These are phyloP conservation scores for Gentiana straminea DNA, from an alignment of 257 asterid genomes.

Conservation along the genomic window DNA sequence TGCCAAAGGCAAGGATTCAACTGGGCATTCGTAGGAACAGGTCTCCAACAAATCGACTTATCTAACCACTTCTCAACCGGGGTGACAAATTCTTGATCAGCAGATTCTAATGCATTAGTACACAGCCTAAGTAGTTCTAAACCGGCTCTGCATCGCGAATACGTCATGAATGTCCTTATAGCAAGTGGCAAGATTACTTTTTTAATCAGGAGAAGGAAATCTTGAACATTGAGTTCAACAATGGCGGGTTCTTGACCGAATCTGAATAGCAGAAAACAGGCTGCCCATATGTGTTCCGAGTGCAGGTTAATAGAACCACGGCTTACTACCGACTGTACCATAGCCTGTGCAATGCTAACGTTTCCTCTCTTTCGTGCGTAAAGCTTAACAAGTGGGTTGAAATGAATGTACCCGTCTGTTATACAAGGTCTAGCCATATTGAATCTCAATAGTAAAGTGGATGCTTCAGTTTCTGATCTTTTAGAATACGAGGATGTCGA, in stretches of 20 bases:
- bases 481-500: slow-evolving; percentile 51
- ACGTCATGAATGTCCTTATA: slow-evolving; percentile 46
- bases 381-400: slow-evolving; percentile 39
- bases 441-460: slow-evolving; percentile 47
- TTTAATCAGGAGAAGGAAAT: slow-evolving; percentile 50
- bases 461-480: slow-evolving; percentile 64
- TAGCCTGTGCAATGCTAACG: slow-evolving; percentile 49
- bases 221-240: slow-evolving; percentile 53
- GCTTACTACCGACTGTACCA: slow-evolving; percentile 49
- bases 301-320: slow-evolving; percentile 34
- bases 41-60: slow-evolving; percentile 80
- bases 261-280: slow-evolving; percentile 60
- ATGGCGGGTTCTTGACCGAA: slow-evolving; percentile 57
- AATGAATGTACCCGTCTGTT: slow-evolving; percentile 48
- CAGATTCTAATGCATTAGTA: slow-evolving; percentile 72
- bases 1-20: slow-evolving; percentile 91
- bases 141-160: slow-evolving; percentile 63
- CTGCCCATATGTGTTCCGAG: slow-evolving; percentile 75
- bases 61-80: slow-evolving; percentile 87
- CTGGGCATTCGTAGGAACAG: slow-evolving; percentile 74
- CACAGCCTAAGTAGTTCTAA: slow-evolving; percentile 69
- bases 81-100: slow-evolving; percentile 61
- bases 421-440: slow-evolving; percentile 44
- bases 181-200: slow-evolving; percentile 64
- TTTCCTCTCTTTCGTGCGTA: slow-evolving; percentile 54